Evolutionary conservation across 106 monocot species (phyloP), one percentile per base, ranked within the genome.

Genomic region (Acorus gramineus): DNA sequence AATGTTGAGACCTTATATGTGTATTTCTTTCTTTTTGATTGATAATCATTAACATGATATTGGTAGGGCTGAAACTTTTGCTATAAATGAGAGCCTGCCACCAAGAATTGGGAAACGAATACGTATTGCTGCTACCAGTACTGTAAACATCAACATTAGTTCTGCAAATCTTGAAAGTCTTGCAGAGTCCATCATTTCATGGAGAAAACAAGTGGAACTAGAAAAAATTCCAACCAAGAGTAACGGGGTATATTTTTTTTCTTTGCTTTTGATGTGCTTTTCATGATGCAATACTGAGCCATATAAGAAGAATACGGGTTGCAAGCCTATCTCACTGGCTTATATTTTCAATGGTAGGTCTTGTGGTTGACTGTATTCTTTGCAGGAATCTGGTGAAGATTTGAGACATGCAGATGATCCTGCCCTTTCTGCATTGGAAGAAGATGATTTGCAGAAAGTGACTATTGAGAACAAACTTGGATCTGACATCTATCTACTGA

Each of bases 361-460:
- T 28, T 28, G 28, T 28, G 28, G 28, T 28, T 28, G 1, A 28
- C 28, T 28, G 28, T 4, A 53, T 55, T 66, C 46, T 73, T 71
- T 63, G 10, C 73, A 96, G 95, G 96, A 81, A 54, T 54, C 69
- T 73, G 66, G 55, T 70, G 76, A 78, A 65, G 56, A 55, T 55
- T 67, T 70, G 42, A 77, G 13, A 53, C 14, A 67, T 44, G 56
- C 54, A 53, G 53, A 56, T 70, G 66, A 69, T 59, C 56, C 65
- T 63, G 56, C 64, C 10, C 69, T 74, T 64, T 91, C 96, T 70
- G 96, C 96, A 56, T 62, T 96, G 66, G 82, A 95, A 42, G 91
- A 96, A 72, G 91, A 96, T 83, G 90, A 96, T 62, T 74, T 85
- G 45, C 84, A 79, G 53, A 87, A 83, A 79, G 71, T 96, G 57